Base-by-base conservation (phyloP, 371 early-diverging fungal species). In the Entomophthora muscae region DNA sequence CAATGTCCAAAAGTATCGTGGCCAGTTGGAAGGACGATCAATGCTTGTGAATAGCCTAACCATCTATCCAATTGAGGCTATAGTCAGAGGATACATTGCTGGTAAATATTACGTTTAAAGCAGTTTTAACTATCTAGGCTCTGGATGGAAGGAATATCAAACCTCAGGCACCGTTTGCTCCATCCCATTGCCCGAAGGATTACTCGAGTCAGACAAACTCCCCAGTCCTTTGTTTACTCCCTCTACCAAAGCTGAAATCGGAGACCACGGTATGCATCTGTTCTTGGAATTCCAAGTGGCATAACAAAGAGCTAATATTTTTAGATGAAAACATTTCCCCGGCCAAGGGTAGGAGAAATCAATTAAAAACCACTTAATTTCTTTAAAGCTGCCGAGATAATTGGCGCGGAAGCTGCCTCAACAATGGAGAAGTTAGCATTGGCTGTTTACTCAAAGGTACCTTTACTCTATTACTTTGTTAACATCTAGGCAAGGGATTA, bases 1-100 rank as follows among this genome's bases (percentile, higher is more conserved):
- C 3, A 67, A 69, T 7, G 85, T 98, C 52, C 85, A 89, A 68
- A 78, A 91, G 70, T 95, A 95, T 74, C 78, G 82, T 54, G 81
- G 77, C 30, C 91, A 93, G 72, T 75, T 96, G 23, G 86, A 87
- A 57, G 90, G 93, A 0, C 81, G 96, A 59, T 86, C 84, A 61
- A 83, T 98, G 75, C 77, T 98, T 60, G 97, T 98, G 51, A 86
- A 86, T 72, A 90, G 85, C 66, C 84, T 93, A 67, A 82, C 81
- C 54, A 90, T 98, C n/a, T 75, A 93, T n/a, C 96, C 95, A 1
- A 81, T 95, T 61, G 98, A 98, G 75, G 95, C 98, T 12, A 96
- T 98, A 68, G 95, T 96, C 21, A 85, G 98, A 64, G 98, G 98
- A 13, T 96, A 95, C 71, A 88, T 98, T 57, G 87, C 96, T 29